Percentiles rank a stretch among this genome's conserved stretches.
These are phyloP conservation scores for Ophiostoma perfectum DNA, from an alignment of 2,329 filamentous ascomycete species.

Conservation along the genomic window DNA sequence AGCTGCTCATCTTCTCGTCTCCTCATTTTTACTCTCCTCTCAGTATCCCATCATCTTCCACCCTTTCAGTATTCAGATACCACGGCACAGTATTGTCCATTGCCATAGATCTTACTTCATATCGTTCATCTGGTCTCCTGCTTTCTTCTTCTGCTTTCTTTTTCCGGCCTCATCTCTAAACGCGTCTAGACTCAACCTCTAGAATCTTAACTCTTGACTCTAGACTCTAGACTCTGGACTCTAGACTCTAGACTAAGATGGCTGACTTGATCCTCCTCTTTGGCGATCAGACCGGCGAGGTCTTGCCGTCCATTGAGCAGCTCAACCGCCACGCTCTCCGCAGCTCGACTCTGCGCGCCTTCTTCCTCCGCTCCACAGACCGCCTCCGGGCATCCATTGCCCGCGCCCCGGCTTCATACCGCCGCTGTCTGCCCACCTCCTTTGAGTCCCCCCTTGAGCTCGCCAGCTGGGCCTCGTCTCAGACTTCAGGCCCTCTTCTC, in stretches of 20 bases:
- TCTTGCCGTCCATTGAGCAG: constrained; percentile 53
- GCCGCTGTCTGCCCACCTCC: constrained; percentile 18
- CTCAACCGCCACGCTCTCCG: constrained; percentile 58
- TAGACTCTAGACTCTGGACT: no score
- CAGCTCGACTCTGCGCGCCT: constrained; percentile 34
- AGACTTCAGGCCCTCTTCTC: neutral
- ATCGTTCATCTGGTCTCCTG: neutral
- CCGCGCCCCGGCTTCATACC: constrained; percentile 14
- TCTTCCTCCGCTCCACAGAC: constrained; percentile 14
- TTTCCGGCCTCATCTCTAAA: neutral
- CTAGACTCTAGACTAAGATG: constrained; percentile 27
- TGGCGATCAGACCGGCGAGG: constrained; percentile 55
- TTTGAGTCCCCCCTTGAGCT: constrained; percentile 20
- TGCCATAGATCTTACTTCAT: neutral
- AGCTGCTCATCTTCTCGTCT: neutral
- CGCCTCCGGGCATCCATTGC: constrained; percentile 17
- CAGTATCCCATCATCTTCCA: neutral
- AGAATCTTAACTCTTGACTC: no score
- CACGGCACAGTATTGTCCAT: neutral
- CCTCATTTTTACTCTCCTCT: neutral
- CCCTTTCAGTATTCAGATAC: neutral
- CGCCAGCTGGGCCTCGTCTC: constrained; percentile 12
- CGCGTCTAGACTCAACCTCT: neutral
- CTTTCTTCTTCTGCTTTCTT: neutral
- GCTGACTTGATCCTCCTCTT: constrained; percentile 56